These are phyloP conservation scores for Gastrolobium bilobum DNA, from an alignment of 306 rosid species.

Conservation along the genomic window DNA sequence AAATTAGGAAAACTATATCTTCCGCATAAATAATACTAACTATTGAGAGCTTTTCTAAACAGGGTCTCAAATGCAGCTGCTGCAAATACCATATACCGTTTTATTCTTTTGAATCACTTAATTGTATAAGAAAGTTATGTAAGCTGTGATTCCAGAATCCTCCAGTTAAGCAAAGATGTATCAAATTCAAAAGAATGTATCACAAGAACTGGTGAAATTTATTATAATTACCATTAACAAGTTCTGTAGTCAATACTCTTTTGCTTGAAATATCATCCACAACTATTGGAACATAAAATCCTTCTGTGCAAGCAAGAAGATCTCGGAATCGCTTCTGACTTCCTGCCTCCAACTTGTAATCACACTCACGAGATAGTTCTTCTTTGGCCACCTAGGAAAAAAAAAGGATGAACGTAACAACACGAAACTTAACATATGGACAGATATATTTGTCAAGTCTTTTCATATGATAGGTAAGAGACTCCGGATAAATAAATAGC, in stretches of 20 bases:
- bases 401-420: slow-evolving; percentile 41
- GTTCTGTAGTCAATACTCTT: slow-evolving; percentile 87
- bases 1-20: slow-evolving; percentile 25
- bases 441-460: slow-evolving; percentile 26
- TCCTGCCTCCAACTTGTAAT: slow-evolving; percentile 89
- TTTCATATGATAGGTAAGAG: slow-evolving; percentile 24
- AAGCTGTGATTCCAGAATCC: slow-evolving; percentile 29
- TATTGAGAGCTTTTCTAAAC: slow-evolving; percentile 15
- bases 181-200: slow-evolving; percentile 40
- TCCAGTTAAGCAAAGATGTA: slow-evolving; percentile 38
- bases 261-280: slow-evolving; percentile 80
- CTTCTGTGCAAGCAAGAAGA: slow-evolving; percentile 63
- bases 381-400: slow-evolving; percentile 87
- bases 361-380: slow-evolving; percentile 90
- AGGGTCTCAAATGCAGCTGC: slow-evolving; percentile 24
- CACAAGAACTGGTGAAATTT: slow-evolving; percentile 21
- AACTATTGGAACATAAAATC: slow-evolving; percentile 87
- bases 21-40: background rate
- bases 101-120: slow-evolving; percentile 19
- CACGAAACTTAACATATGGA: slow-evolving; percentile 34
- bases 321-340: slow-evolving; percentile 83
- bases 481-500: slow-evolving; percentile 34
- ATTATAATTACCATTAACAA: slow-evolving; percentile 70
- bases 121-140: background rate
- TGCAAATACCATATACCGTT: slow-evolving; percentile 5